Evolutionary conservation across 305 asterid species (phyloP).

Genomic region (Solanum hybrid): DNA sequence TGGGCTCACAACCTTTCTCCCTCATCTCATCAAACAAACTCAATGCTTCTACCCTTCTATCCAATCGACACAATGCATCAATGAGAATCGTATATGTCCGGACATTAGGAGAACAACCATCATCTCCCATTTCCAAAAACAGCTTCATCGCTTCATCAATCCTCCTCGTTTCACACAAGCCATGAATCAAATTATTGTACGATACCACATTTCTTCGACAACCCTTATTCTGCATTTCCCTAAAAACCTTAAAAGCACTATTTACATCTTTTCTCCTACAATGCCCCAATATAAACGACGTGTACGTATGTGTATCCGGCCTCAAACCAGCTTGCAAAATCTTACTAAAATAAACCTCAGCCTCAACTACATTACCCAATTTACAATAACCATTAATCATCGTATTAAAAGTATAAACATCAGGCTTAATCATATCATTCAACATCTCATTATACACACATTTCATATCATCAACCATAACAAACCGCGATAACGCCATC

Average conservation of each 20-base stretch:
- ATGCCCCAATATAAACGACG: constrained; percentile 71
- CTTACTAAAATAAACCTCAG: constrained; percentile 47
- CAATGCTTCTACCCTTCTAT: constrained; percentile 53
- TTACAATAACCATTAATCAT: constrained; percentile 70
- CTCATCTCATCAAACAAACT: constrained; percentile 59
- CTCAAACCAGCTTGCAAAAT: constrained; percentile 54
- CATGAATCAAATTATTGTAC: constrained; percentile 62
- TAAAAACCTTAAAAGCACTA: constrained; percentile 40
- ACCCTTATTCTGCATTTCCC: constrained; percentile 45
- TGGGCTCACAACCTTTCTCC: constrained; percentile 67
- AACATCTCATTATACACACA: constrained; percentile 54
- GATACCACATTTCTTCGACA: constrained; percentile 62
- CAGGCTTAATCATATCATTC: constrained; percentile 51
- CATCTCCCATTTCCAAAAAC: constrained; percentile 43
- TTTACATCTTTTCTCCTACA: constrained; percentile 62
- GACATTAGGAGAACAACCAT: constrained; percentile 54
- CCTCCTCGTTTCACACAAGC: constrained; percentile 53
- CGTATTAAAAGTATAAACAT: constrained; percentile 66
- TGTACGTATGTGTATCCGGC: constrained; percentile 68
- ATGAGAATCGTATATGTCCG: constrained; percentile 66
- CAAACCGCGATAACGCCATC: constrained; percentile 51
- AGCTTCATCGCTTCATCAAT: constrained; percentile 46
- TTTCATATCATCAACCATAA: constrained; percentile 55
- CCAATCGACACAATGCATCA: constrained; percentile 49
- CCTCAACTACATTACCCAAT: constrained; percentile 56